A percentile compares a stretch with the other conserved stretches of the same genome.
Conservation (phyloP, 768 basidiomycete species). For the Phanerodontia chrysosporium region DNA sequence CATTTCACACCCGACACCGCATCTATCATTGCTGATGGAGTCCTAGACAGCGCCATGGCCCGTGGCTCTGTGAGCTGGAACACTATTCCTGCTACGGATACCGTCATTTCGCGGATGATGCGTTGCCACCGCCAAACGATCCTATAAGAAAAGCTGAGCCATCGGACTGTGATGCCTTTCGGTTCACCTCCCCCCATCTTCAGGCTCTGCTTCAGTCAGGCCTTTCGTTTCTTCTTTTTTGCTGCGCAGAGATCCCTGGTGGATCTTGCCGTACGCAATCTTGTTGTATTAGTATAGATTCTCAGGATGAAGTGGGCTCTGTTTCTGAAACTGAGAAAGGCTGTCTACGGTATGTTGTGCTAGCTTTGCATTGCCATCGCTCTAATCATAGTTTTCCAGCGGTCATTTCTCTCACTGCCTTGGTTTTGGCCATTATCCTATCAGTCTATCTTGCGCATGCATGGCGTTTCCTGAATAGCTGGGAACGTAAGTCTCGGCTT, state of each 20-base stretch:
- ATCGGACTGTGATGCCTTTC: no score
- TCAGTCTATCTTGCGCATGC: conserved; percentile 20
- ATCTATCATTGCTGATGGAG: no score
- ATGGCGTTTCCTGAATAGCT: conserved; percentile 17
- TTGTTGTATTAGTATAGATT: conserved; percentile 3
- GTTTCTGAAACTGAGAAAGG: conserved; percentile 18
- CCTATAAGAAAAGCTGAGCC: background rate
- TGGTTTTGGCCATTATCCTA: conserved; percentile 21
- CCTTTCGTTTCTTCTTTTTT: conserved; percentile 18
- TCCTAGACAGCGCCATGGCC: no score
- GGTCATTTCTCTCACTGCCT: conserved; percentile 17
- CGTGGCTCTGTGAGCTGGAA: no score
- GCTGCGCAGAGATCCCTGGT: conserved; percentile 18
- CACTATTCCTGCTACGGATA: background rate
- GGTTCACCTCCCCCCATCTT: conserved; percentile 14
- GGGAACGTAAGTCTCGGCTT: conserved; percentile 18
- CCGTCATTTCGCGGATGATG: background rate
- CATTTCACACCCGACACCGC: no score
- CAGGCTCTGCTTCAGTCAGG: conserved; percentile 28
- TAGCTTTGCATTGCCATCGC: no score
- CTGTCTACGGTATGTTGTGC: conserved; percentile 19
- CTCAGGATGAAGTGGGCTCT: conserved; percentile 22
- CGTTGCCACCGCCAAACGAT: background rate
- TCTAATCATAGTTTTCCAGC: conserved; percentile 11
- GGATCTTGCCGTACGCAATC: conserved; percentile 17